Evolutionary conservation across 2,329 filamentous ascomycete genomes (phyloP).

Genomic region (Pseudocercospora ulei): DNA sequence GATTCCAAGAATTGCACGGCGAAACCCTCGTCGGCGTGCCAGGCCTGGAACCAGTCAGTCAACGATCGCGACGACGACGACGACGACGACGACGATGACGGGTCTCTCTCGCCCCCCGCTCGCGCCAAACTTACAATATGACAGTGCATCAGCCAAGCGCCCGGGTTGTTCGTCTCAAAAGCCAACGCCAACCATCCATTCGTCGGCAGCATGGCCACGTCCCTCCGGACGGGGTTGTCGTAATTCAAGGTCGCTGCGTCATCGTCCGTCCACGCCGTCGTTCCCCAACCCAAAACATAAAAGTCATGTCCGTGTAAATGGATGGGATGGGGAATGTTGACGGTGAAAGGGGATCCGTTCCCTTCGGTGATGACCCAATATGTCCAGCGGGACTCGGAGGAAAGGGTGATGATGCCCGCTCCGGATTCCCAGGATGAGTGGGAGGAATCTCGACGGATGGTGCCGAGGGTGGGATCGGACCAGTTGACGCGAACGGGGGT

Average conservation of each 20-base stretch:
- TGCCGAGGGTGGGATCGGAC: constrained; percentile 40
- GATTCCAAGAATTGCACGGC: constrained; percentile 33
- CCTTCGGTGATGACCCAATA: constrained; percentile 35
- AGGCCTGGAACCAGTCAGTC: constrained; percentile 17
- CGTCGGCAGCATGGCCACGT: constrained; percentile 36
- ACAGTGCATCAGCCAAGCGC: constrained; percentile 39
- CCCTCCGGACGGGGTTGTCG: constrained; percentile 36
- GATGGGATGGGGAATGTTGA: constrained; percentile 32
- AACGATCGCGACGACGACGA: neutral
- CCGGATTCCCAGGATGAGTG: constrained; percentile 31
- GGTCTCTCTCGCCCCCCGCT: neutral
- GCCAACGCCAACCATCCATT: constrained; percentile 37
- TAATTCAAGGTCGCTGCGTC: constrained; percentile 28
- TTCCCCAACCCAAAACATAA: constrained; percentile 30
- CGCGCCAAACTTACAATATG: constrained; percentile 33
- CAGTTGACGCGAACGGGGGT: constrained; percentile 39
- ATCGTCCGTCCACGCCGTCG: constrained; percentile 22
- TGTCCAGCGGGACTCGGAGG: constrained; percentile 25
- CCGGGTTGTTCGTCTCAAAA: constrained; percentile 39
- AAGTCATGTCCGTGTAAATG: constrained; percentile 32
- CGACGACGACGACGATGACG: neutral
- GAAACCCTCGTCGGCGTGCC: constrained; percentile 33
- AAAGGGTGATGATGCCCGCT: constrained; percentile 36
- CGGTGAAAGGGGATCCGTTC: constrained; percentile 25
- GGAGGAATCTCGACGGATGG: constrained; percentile 37